Percentiles rank a stretch among this genome's conserved stretches.
Conservation (phyloP, 148 eudicot genomes). For the Oxyria digyna region DNA sequence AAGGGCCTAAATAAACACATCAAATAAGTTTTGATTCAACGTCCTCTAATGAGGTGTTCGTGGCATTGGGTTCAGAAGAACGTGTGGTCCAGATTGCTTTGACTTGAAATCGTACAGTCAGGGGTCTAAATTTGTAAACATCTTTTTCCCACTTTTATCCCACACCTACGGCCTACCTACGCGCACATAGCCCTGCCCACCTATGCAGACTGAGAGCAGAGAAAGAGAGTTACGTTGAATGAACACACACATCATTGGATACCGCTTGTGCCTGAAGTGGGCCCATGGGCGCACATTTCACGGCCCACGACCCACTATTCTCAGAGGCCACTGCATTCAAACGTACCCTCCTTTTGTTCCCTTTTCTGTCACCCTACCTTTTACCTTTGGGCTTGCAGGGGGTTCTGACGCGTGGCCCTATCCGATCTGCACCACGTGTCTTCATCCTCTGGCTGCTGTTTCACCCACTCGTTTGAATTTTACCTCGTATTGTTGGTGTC, state of each 20-base stretch:
- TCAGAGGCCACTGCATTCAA: not conserved
- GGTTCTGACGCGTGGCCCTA: not conserved
- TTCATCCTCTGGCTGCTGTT: not conserved
- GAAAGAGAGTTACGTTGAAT: no score
- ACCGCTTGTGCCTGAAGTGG: not conserved
- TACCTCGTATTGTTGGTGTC: constrained; percentile 2
- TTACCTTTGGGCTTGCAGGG: not conserved
- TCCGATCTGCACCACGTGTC: not conserved
- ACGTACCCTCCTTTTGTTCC: not conserved
- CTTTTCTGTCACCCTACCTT: not conserved
- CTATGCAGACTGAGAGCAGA: no score
- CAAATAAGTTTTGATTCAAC: no score
- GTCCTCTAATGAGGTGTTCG: no score
- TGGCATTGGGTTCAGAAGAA: no score
- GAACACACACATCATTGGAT: not conserved
- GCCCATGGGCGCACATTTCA: not conserved
- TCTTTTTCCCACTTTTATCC: not conserved
- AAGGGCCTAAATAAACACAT: no score
- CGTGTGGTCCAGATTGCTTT: constrained; percentile 1
- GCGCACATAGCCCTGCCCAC: not conserved
- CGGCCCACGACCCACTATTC: constrained; percentile 1
- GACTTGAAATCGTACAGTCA: not conserved
- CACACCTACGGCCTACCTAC: not conserved
- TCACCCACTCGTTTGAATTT: not conserved
- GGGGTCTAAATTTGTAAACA: not conserved